These are phyloP conservation scores for Solanum appendiculatum DNA, from an alignment of 257 asterid species.

Conservation along the genomic window DNA sequence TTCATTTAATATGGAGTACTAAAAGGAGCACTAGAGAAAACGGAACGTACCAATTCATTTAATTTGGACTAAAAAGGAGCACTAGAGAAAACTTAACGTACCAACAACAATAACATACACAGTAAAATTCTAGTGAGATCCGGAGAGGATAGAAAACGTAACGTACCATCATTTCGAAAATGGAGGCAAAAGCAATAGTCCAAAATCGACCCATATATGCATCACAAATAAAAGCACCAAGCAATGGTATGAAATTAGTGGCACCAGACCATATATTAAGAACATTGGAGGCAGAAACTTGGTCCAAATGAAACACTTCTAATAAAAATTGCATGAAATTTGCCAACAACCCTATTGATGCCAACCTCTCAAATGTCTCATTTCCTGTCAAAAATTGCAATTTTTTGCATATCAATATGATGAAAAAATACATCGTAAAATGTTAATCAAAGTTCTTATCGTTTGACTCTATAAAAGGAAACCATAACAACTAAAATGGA, in stretches of 20 bases:
- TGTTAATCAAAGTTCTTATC: too few relatives aligned
- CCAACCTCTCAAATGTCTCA: slow-evolving; percentile 62
- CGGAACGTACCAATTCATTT: too few relatives aligned
- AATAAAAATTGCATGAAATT: slow-evolving; percentile 54
- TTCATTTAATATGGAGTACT: too few relatives aligned
- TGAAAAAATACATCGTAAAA: too few relatives aligned
- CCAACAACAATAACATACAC: too few relatives aligned
- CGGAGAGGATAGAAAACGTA: fast-evolving
- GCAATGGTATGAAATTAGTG: slow-evolving; percentile 38
- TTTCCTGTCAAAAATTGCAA: slow-evolving; percentile 39
- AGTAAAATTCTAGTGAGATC: too few relatives aligned
- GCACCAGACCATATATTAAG: slow-evolving; percentile 41
- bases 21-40: too few relatives aligned
- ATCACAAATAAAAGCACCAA: slow-evolving; percentile 58
- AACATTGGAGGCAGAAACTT: slow-evolving; percentile 53
- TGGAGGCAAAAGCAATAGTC: slow-evolving; percentile 46
- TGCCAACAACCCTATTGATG: slow-evolving; percentile 41
- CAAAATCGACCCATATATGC: slow-evolving; percentile 45
- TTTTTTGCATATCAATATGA: too few relatives aligned
- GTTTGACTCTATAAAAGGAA: too few relatives aligned
- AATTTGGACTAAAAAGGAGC: too few relatives aligned
- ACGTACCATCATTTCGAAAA: slow-evolving; percentile 35
- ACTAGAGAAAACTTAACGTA: too few relatives aligned
- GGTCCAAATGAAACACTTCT: slow-evolving; percentile 50
- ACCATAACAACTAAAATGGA: too few relatives aligned